Conservation (phyloP, 495 filamentous ascomycete genomes). For the Penicillium taxi region DNA sequence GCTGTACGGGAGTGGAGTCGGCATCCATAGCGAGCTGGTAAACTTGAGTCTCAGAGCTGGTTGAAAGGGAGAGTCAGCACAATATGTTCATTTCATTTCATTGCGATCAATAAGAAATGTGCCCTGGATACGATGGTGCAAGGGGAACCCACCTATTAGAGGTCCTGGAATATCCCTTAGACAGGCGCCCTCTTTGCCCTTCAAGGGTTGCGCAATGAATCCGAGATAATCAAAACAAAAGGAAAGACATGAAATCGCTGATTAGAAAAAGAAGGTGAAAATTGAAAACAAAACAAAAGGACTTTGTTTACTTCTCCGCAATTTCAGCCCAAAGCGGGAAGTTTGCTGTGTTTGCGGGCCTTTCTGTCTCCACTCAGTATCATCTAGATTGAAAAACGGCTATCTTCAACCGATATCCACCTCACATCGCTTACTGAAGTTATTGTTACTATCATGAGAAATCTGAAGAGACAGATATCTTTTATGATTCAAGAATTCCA, state of each 20-base stretch:
- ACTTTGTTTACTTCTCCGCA: slow-evolving; percentile 25
- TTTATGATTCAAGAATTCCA: too few species aligned
- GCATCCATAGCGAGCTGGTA: slow-evolving; percentile 15
- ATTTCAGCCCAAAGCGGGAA: slow-evolving; percentile 20
- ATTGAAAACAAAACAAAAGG: neutral
- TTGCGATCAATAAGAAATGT: slow-evolving; percentile 5
- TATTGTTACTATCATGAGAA: too few species aligned
- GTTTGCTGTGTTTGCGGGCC: slow-evolving; percentile 23
- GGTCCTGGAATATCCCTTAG: slow-evolving; percentile 15
- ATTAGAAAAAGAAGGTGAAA: neutral
- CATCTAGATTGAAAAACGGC: too few species aligned
- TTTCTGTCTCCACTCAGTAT: slow-evolving; percentile 3
- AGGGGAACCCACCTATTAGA: slow-evolving; percentile 15
- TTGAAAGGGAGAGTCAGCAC: slow-evolving; percentile 8
- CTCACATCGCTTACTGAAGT: too few species aligned
- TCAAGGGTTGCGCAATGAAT: slow-evolving; percentile 6
- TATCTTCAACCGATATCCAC: too few species aligned
- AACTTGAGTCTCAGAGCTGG: slow-evolving; percentile 4
- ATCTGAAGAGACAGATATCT: too few species aligned
- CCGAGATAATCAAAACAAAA: neutral
- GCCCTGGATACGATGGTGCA: neutral
- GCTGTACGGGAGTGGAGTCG: slow-evolving; percentile 13
- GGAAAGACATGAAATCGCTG: neutral
- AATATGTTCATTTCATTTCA: slow-evolving; percentile 5
- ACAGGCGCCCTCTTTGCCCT: slow-evolving; percentile 11